Evolutionary conservation across 225 moss, liverwort and hornwort genomes (phyloP).

Genomic region (Bryum argenteum): DNA sequence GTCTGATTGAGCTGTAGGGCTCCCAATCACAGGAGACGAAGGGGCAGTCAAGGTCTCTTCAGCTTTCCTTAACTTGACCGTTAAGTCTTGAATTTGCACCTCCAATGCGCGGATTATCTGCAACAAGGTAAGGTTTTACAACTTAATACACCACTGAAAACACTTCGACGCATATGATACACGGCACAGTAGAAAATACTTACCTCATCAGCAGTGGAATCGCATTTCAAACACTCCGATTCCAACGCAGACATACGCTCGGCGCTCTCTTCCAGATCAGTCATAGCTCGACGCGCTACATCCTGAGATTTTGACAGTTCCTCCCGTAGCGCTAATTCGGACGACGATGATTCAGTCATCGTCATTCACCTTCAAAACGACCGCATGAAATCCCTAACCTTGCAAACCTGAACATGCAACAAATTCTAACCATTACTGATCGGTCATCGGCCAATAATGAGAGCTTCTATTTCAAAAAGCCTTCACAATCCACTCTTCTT

Average conservation of each 20-base stretch:
- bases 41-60: slow-evolving; percentile 25
- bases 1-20: slow-evolving; percentile 45
- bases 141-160: not conserved
- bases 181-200: not conserved
- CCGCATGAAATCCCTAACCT: slow-evolving; percentile 31
- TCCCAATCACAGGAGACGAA: slow-evolving; percentile 34
- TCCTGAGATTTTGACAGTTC: slow-evolving; percentile 23
- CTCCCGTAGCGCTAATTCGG: slow-evolving; percentile 28
- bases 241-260: slow-evolving; percentile 36
- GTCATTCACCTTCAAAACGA: slow-evolving; percentile 29
- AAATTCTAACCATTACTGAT: not conserved
- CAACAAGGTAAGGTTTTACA: slow-evolving; percentile 14
- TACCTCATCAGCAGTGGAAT: slow-evolving; percentile 29
- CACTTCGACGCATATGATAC: not conserved
- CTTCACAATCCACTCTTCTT: slow-evolving; percentile 5
- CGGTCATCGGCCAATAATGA: not conserved
- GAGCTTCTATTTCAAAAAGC: not conserved
- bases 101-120: slow-evolving; percentile 37
- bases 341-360: slow-evolving; percentile 49
- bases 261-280: slow-evolving; percentile 19
- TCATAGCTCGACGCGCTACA: slow-evolving; percentile 24
- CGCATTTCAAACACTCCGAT: not conserved
- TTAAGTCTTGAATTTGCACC: slow-evolving; percentile 32
- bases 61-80: slow-evolving; percentile 24
- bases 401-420: slow-evolving; percentile 33